A percentile compares a stretch with the other conserved stretches of the same genome.
Evolutionary conservation across 257 asterid genomes (phyloP).

Genomic region (Agastache rugosa): DNA sequence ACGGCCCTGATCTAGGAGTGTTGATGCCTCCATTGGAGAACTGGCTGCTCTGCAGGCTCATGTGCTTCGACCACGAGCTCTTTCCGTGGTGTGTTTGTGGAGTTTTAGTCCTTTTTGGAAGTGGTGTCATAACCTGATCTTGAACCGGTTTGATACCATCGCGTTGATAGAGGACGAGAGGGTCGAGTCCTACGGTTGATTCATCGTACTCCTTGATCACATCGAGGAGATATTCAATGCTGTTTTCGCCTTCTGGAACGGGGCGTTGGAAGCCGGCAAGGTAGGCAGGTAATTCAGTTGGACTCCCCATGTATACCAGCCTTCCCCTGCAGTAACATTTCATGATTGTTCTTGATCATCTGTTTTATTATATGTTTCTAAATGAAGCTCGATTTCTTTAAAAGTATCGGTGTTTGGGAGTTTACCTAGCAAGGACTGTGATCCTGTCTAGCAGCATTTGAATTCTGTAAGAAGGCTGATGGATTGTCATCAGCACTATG

Average conservation of each 20-base stretch:
- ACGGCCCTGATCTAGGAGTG: slow-evolving; percentile 47
- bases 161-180: slow-evolving; percentile 66
- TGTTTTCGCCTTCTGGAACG: slow-evolving; percentile 83
- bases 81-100: slow-evolving; percentile 47
- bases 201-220: slow-evolving; percentile 89
- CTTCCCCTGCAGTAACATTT: slow-evolving; percentile 63
- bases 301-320: slow-evolving; percentile 71
- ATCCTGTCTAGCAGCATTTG: slow-evolving; percentile 81
- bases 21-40: slow-evolving; percentile 46
- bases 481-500: slow-evolving; percentile 83
- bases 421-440: slow-evolving; percentile 76
- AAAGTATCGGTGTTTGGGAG: no score
- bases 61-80: slow-evolving; percentile 58
- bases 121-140: slow-evolving; percentile 62
- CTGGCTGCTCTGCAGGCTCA: slow-evolving; percentile 60
- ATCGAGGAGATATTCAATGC: slow-evolving; percentile 75
- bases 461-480: slow-evolving; percentile 86
- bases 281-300: slow-evolving; percentile 51
- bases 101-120: slow-evolving; percentile 48
- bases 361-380: no score
- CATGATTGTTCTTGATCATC: background rate
- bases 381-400: no score
- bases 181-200: slow-evolving; percentile 78
- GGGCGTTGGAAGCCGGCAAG: slow-evolving; percentile 75
- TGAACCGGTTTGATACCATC: slow-evolving; percentile 73